phyloP scores from a whole-genome alignment of 2,329 filamentous ascomycete species.

The Botrytis porri region DNA sequence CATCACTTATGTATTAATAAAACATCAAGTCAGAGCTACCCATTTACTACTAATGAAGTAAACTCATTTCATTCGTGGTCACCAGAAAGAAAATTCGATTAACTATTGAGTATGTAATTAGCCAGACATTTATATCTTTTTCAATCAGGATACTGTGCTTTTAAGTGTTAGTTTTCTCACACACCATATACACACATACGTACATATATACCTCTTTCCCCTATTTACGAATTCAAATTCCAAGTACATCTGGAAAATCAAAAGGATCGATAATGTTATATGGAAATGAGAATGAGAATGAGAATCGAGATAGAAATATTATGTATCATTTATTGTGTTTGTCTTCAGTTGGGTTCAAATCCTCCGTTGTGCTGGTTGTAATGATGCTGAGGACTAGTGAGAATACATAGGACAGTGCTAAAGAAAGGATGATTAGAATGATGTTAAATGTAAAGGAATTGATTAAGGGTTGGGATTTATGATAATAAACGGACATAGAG shows the following conservation, averaged over 20 bases:
- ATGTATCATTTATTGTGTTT: not conserved
- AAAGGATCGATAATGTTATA: not conserved
- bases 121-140: not conserved
- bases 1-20: not conserved
- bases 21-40: not conserved
- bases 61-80: not conserved
- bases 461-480: not conserved
- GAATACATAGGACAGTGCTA: not conserved
- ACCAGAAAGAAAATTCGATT: not conserved
- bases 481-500: no score
- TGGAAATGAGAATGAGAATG: not conserved
- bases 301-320: not conserved
- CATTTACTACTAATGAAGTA: rapidly evolving
- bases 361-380: rapidly evolving
- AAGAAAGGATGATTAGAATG: not conserved
- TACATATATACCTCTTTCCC: no score
- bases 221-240: not conserved
- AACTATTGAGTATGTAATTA: not conserved
- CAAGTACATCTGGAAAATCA: rapidly evolving
- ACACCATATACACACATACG: no score
- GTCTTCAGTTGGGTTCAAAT: not conserved
- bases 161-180: not conserved
- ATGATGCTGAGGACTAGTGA: not conserved
- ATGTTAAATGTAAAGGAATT: not conserved
- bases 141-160: not conserved